A percentile compares a stretch with the other conserved stretches of the same genome.
Evolutionary conservation across 208 protist species (phyloP).

Genomic region (Phytomonas serpens): DNA sequence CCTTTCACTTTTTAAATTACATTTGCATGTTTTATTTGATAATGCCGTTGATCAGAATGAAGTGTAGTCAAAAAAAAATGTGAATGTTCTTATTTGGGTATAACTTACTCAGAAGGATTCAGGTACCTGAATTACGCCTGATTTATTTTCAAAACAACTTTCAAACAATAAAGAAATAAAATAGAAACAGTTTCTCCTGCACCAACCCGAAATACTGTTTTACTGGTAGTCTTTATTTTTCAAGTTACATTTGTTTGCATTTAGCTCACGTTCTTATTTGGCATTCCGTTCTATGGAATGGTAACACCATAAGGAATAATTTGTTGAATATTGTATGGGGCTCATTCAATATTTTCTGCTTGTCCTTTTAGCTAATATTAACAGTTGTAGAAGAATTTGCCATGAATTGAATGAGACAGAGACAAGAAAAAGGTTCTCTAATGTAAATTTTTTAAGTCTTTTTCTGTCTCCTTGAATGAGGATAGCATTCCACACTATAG

Average conservation of each 20-base stretch:
- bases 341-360: neutral
- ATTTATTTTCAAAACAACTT: neutral
- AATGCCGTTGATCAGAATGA: neutral
- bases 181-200: neutral
- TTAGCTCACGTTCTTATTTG: conserved; percentile 10
- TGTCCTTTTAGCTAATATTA: neutral
- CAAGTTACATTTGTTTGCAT: conserved; percentile 7
- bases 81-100: neutral
- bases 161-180: neutral
- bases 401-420: neutral
- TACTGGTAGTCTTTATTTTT: neutral
- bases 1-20: neutral
- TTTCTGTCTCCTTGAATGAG: neutral
- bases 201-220: neutral
- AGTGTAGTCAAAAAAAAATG: neutral
- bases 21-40: conserved; percentile 11
- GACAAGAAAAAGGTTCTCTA: neutral
- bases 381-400: neutral
- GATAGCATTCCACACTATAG: neutral
- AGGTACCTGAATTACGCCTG: neutral
- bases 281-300: neutral
- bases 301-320: neutral
- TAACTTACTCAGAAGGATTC: neutral
- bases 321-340: neutral
- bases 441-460: neutral